Evolutionary conservation across 2,329 filamentous ascomycete species (phyloP), one percentile per base, ranked within the genome.

Genomic region (Fusarium mundagurra): DNA sequence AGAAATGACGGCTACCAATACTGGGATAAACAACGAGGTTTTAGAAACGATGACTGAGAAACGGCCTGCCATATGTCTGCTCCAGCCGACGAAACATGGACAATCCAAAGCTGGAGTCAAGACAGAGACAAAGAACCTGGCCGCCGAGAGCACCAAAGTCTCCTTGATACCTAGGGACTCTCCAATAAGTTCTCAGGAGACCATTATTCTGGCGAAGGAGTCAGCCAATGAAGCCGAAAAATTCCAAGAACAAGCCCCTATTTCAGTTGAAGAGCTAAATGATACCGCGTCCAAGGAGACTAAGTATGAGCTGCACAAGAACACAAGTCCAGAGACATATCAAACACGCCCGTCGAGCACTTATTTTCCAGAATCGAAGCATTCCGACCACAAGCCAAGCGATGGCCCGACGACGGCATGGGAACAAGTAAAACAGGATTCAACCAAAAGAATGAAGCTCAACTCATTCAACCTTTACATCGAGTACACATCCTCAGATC

Each of bases 401-500:
- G 9, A 27, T 22, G 17, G 29, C 17, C 3, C 13, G 6, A 36
- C 13, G 6, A 36, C 12, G 4, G 17, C 31, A 6, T 70, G 73
- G 73, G 45, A 51, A 34, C 50, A 44, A 33, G 63, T 72, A 17
- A 29, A 57, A 20, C 62, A 63, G 27, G 43, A 64, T 14, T 51
- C 27, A 11, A 61, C 53, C 18, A 55, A 59, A n/a, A 17, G 22
- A 12, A 29, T 70, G 6, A 31, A 31, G 10, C 39, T 76, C 16
- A 51, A 45, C 17, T 61, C 61, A 29, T 20, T 76, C 12, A 54
- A 54, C 31, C 44, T 72, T 24, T 51, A 72, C 29, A 55, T 76
- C 14, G 63, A 76, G 27, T 76, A 70, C 43, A 70, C 63, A 29
- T 50, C 65, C 24, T 60, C 41, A 14, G 24, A 47, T 39, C 55